Evolutionary conservation across 1,284 basidiomycete species (phyloP).

Genomic region (Thelephora terrestris): DNA sequence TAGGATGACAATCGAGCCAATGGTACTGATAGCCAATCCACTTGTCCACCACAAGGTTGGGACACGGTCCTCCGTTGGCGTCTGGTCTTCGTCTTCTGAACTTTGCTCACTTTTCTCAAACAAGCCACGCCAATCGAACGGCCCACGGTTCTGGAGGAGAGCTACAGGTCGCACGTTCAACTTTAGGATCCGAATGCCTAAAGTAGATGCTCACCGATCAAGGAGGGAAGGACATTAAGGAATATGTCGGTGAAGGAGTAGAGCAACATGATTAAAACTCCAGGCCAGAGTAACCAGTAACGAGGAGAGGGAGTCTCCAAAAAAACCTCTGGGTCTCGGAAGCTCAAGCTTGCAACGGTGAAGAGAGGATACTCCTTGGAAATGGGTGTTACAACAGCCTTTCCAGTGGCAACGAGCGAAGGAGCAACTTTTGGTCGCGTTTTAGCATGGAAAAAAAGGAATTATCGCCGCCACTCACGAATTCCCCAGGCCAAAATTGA

Average conservation of each 20-base stretch:
- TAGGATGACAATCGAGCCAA: conserved; percentile 47
- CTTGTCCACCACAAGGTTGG: conserved; percentile 45
- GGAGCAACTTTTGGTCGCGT: conserved; percentile 34
- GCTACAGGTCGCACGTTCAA: conserved; percentile 8
- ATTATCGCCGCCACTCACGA: conserved; percentile 23
- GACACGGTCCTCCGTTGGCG: conserved; percentile 44
- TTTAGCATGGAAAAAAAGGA: background rate
- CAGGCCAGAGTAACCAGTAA: conserved; percentile 66
- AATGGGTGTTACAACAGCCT: conserved; percentile 32
- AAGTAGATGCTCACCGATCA: background rate
- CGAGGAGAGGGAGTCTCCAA: conserved; percentile 43
- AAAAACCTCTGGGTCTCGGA: conserved; percentile 31
- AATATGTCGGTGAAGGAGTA: conserved; percentile 27
- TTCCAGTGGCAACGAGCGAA: conserved; percentile 40
- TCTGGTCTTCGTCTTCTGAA: conserved; percentile 35
- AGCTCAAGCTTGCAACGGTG: conserved; percentile 30
- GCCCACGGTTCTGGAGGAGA: conserved; percentile 10
- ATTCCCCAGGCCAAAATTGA: conserved; percentile 55
- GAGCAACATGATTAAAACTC: conserved; percentile 43
- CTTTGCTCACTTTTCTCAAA: conserved; percentile 15
- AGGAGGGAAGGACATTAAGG: background rate
- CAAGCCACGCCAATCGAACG: conserved; percentile 6
- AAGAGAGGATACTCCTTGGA: conserved; percentile 34
- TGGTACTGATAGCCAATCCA: conserved; percentile 37
- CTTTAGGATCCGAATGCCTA: conserved; percentile 7